These are phyloP conservation scores for Saccharomycopsis olivae DNA, from an alignment of 805 yeast genomes.

Conservation along the genomic window DNA sequence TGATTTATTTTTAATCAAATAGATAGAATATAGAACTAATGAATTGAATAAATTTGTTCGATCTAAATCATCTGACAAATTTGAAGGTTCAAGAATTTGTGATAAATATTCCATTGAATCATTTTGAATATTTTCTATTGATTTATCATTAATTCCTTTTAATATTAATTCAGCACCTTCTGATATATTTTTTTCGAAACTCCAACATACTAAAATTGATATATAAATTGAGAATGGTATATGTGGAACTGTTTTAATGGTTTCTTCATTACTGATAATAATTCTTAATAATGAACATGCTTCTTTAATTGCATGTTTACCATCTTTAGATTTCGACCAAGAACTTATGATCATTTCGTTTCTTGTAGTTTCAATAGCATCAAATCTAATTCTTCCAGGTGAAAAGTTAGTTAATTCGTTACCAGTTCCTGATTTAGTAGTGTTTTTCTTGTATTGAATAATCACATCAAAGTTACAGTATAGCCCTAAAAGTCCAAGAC, in stretches of 20 bases:
- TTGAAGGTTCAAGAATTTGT: too few relatives aligned
- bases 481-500: conserved; percentile 22
- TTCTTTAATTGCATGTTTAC: conserved; percentile 21
- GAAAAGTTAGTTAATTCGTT: conserved; percentile 1
- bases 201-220: conserved; percentile 19
- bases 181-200: conserved; percentile 1
- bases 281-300: conserved; percentile 23
- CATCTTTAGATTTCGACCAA: conserved; percentile 24
- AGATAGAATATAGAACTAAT: not conserved
- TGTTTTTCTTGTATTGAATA: conserved; percentile 12
- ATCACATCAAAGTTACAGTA: conserved; percentile 22
- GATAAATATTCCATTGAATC: too few relatives aligned
- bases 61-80: too few relatives aligned
- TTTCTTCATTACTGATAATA: conserved; percentile 3
- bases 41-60: too few relatives aligned
- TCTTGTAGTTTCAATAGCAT: conserved; percentile 17
- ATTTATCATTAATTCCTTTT: too few relatives aligned
- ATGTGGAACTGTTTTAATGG: conserved; percentile 17
- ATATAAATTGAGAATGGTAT: conserved; percentile 19
- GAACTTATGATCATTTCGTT: conserved; percentile 17
- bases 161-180: too few relatives aligned
- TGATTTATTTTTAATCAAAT: not conserved
- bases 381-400: conserved; percentile 11
- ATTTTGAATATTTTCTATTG: too few relatives aligned
- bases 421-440: not conserved